Conservation (phyloP, 495 filamentous ascomycete genomes). For the Chlorociboria aeruginascens region DNA sequence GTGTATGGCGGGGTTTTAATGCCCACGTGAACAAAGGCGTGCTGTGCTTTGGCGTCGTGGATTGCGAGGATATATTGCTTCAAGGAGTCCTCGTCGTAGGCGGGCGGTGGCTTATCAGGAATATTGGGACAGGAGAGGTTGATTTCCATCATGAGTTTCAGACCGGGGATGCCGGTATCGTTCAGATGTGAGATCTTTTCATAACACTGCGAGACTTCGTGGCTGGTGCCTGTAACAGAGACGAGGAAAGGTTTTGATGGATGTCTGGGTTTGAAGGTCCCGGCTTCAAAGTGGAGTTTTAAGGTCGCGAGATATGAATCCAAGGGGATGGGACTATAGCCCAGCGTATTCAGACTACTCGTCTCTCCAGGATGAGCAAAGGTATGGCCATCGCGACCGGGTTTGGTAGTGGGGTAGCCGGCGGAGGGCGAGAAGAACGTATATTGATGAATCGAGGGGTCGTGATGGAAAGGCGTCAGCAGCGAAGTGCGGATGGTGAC, state of each 20-base stretch:
- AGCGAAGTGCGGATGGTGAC: conserved; percentile 58
- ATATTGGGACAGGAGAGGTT: conserved; percentile 72
- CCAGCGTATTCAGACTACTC: conserved; percentile 58
- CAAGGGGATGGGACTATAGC: conserved; percentile 57
- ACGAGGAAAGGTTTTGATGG: conserved; percentile 48
- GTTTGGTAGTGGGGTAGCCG: conserved; percentile 7
- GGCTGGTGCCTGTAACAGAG: conserved; percentile 50
- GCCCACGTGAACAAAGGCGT: conserved; percentile 29
- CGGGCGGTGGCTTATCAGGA: conserved; percentile 49
- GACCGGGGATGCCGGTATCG: background rate
- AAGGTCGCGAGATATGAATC: conserved; percentile 50
- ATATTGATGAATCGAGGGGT: conserved; percentile 49
- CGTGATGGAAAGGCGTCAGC: conserved; percentile 44
- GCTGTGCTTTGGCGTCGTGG: conserved; percentile 3
- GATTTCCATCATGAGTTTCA: conserved; percentile 49
- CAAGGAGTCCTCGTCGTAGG: conserved; percentile 40
- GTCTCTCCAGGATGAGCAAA: conserved; percentile 9
- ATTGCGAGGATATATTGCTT: conserved; percentile 34
- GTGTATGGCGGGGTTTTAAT: conserved; percentile 67
- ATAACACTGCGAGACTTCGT: conserved; percentile 32
- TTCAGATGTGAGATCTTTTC: background rate
- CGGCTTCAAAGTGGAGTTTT: conserved; percentile 21
- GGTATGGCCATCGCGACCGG: background rate
- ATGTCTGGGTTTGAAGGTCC: background rate
- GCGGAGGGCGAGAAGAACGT: conserved; percentile 49